These are phyloP conservation scores for Alternaria gansuensis DNA, from an alignment of 2,329 filamentous ascomycete species.

Conservation along the genomic window DNA sequence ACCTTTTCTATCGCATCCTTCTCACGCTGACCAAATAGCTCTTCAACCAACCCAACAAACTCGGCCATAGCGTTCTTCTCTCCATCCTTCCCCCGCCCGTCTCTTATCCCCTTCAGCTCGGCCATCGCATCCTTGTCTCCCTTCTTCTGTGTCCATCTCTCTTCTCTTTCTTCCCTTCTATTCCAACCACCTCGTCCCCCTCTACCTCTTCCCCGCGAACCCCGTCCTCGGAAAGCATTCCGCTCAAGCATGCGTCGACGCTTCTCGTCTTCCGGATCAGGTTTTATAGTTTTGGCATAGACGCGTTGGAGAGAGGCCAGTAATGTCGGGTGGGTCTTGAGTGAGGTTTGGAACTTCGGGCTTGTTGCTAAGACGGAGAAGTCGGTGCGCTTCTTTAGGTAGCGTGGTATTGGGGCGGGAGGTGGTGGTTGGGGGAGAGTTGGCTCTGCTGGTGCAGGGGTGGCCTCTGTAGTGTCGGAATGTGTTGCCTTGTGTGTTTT, in stretches of 20 bases:
- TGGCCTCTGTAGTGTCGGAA: slow-evolving; percentile 11
- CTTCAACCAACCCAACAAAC: slow-evolving; percentile 48
- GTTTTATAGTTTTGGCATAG: slow-evolving; percentile 48
- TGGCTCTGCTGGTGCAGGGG: slow-evolving; percentile 10
- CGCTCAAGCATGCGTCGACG: slow-evolving; percentile 26
- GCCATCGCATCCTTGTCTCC: slow-evolving; percentile 45
- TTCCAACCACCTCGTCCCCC: slow-evolving; percentile 29
- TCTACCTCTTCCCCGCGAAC: slow-evolving; percentile 28
- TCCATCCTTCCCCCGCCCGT: slow-evolving; percentile 41
- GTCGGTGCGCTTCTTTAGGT: slow-evolving; percentile 44
- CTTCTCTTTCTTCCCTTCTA: slow-evolving; percentile 15
- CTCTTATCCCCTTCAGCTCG: slow-evolving; percentile 37
- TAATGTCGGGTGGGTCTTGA: slow-evolving; percentile 39
- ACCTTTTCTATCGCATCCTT: slow-evolving; percentile 1
- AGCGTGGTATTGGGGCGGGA: slow-evolving; percentile 43
- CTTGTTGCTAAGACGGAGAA: slow-evolving; percentile 45
- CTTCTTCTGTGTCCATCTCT: slow-evolving; percentile 44
- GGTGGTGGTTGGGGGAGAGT: slow-evolving; percentile 39
- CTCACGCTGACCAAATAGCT: slow-evolving; percentile 31
- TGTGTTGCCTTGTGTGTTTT: slow-evolving; percentile 45
- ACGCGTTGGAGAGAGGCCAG: slow-evolving; percentile 43
- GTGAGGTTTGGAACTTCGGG: slow-evolving; percentile 38
- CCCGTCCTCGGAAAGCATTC: slow-evolving; percentile 29
- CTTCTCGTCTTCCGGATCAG: slow-evolving; percentile 39
- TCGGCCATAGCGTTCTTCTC: slow-evolving; percentile 54